A percentile compares a stretch with the other conserved stretches of the same genome.
These are phyloP conservation scores for Malus hybrid DNA, from an alignment of 331 rosid genomes.

Conservation along the genomic window DNA sequence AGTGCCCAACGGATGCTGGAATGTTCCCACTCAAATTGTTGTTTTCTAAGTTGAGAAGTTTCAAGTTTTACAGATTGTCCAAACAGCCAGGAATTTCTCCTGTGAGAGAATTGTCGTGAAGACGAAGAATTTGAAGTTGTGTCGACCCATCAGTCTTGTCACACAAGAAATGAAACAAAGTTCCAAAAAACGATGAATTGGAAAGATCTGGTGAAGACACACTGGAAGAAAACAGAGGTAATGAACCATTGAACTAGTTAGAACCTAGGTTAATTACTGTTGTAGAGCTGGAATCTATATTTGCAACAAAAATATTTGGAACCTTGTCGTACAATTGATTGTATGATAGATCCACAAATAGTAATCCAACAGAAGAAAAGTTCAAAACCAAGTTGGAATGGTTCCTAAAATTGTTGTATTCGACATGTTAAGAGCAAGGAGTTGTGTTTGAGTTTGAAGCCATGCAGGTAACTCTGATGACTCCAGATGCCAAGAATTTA, in stretches of 20 bases:
- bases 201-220: neutral
- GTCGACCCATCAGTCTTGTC: neutral
- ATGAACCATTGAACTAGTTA: neutral
- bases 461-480: too few species aligned
- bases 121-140: neutral
- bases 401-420: too few species aligned
- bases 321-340: too few species aligned
- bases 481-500: too few species aligned
- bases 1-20: neutral
- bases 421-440: too few species aligned
- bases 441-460: too few species aligned
- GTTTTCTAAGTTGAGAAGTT: neutral
- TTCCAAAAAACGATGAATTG: neutral
- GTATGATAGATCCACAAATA: too few species aligned
- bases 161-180: neutral
- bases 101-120: neutral
- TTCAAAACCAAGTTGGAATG: too few species aligned
- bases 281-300: too few species aligned
- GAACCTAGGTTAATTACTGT: neutral
- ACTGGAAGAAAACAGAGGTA: neutral
- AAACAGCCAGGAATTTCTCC: neutral
- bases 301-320: too few species aligned
- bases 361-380: too few species aligned
- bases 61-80: neutral
- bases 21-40: neutral